Evolutionary conservation across 306 rosid species (phyloP).

Genomic region (Astragalus glycyphyllos): DNA sequence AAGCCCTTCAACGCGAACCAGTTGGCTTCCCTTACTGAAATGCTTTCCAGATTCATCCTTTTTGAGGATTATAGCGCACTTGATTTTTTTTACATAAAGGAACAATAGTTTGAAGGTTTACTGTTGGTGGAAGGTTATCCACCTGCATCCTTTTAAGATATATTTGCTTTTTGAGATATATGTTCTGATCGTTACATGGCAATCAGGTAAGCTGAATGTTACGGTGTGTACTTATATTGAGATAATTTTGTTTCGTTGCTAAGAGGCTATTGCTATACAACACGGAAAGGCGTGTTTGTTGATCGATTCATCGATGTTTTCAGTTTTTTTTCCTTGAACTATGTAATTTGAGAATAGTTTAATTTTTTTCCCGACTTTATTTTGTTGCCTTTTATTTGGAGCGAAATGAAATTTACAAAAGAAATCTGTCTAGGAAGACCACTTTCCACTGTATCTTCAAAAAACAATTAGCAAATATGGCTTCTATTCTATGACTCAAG

Average conservation of each 20-base stretch:
- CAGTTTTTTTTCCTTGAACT: background rate
- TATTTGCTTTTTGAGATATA: constrained; percentile 12
- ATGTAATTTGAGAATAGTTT: constrained; percentile 10
- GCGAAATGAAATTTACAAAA: no score
- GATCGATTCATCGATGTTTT: constrained; percentile 6
- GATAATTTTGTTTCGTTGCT: background rate
- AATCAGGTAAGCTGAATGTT: constrained; percentile 37
- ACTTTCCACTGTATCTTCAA: no score
- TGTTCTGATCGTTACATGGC: background rate
- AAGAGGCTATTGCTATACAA: constrained; percentile 13
- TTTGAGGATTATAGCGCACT: constrained; percentile 27
- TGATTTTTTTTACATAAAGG: constrained; percentile 6
- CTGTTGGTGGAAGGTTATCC: background rate
- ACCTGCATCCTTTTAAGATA: background rate
- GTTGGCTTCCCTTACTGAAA: constrained; percentile 50
- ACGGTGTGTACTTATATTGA: constrained; percentile 1
- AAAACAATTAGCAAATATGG: no score
- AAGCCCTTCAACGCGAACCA: constrained; percentile 76
- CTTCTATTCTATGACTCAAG: no score
- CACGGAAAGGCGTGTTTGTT: constrained; percentile 12
- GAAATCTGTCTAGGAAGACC: no score
- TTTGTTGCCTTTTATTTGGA: no score
- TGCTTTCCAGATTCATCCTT: background rate
- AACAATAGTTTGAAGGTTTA: constrained; percentile 36
- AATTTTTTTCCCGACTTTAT: background rate